These are phyloP conservation scores for Phytopythium mirpurense DNA, from an alignment of 352 stramenopile genomes.

Conservation along the genomic window DNA sequence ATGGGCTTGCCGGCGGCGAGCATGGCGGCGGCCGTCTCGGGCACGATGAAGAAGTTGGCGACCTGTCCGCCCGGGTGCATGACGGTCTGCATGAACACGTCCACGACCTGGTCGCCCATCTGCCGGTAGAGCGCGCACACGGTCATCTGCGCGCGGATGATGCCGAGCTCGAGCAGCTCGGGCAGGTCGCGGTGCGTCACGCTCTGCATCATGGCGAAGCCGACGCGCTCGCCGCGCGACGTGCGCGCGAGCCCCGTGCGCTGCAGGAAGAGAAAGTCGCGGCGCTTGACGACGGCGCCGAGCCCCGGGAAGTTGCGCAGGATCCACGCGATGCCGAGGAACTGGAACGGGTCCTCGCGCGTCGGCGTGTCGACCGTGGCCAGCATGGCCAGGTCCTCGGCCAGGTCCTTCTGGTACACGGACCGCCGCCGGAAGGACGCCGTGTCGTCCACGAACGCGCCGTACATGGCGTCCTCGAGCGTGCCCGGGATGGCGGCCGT, in stretches of 20 bases:
- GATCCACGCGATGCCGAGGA: constrained; percentile 41
- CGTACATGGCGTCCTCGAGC: constrained; percentile 56
- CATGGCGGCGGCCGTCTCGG: constrained; percentile 22
- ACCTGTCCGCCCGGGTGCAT: constrained; percentile 28
- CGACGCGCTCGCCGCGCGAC: constrained; percentile 38
- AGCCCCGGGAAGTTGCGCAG: constrained; percentile 33
- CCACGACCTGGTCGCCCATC: constrained; percentile 24
- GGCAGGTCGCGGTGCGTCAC: constrained; percentile 42
- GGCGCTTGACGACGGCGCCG: constrained; percentile 21
- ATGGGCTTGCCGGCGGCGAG: constrained; percentile 32
- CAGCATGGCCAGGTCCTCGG: constrained; percentile 39
- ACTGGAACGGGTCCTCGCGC: constrained; percentile 39
- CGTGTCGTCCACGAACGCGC: constrained; percentile 34
- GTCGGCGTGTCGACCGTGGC: constrained; percentile 27
- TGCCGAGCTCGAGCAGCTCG: constrained; percentile 23
- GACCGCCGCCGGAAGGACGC: constrained; percentile 28
- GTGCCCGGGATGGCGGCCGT: constrained; percentile 33
- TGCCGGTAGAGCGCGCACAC: constrained; percentile 41
- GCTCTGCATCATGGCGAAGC: constrained; percentile 34
- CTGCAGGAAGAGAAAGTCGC: constrained; percentile 35
- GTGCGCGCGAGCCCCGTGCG: constrained; percentile 23
- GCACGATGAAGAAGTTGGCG: constrained; percentile 13
- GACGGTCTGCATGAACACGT: constrained; percentile 39
- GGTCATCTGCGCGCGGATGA: constrained; percentile 38
- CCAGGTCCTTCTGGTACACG: constrained; percentile 24